Conservation (phyloP, 352 stramenopile genomes). For the Phytophthora ramorum region DNA sequence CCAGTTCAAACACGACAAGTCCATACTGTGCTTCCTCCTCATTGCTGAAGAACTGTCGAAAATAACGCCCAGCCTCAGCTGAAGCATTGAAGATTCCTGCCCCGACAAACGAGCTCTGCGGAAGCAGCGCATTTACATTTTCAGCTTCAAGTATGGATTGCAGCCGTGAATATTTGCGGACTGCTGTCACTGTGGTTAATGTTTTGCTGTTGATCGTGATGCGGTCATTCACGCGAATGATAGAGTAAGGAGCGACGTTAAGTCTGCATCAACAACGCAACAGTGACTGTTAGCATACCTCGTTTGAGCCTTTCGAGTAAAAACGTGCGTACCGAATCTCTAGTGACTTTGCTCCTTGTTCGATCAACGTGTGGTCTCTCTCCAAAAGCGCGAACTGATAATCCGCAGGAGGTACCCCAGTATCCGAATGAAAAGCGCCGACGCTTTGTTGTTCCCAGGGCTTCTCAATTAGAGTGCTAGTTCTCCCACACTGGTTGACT, state of each 20-base stretch:
- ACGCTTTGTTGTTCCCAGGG: constrained; percentile 25
- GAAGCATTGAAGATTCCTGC: constrained; percentile 27
- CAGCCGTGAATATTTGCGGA: constrained; percentile 72
- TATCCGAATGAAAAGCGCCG: constrained; percentile 13
- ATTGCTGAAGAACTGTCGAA: constrained; percentile 70
- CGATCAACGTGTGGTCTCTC: constrained; percentile 52
- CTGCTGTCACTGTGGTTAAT: constrained; percentile 44
- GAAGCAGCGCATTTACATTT: constrained; percentile 52
- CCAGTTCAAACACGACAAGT: constrained; percentile 67
- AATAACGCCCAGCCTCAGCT: constrained; percentile 48
- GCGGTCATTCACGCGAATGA: constrained; percentile 71
- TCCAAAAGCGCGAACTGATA: constrained; percentile 64
- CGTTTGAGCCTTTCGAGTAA: neutral
- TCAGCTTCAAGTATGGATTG: constrained; percentile 63
- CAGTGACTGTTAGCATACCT: neutral
- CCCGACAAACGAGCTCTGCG: constrained; percentile 32
- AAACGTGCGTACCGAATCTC: constrained; percentile 61
- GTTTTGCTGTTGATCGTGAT: constrained; percentile 69
- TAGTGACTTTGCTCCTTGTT: constrained; percentile 59
- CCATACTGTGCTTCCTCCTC: constrained; percentile 61
- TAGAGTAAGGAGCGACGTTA: constrained; percentile 71
- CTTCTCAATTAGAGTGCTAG: constrained; percentile 31
- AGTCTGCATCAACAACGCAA: constrained; percentile 36
- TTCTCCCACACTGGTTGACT: neutral
- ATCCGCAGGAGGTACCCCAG: constrained; percentile 42